Base-by-base conservation (phyloP, 495 filamentous ascomycete genomes). In the Penicillium manginii region DNA sequence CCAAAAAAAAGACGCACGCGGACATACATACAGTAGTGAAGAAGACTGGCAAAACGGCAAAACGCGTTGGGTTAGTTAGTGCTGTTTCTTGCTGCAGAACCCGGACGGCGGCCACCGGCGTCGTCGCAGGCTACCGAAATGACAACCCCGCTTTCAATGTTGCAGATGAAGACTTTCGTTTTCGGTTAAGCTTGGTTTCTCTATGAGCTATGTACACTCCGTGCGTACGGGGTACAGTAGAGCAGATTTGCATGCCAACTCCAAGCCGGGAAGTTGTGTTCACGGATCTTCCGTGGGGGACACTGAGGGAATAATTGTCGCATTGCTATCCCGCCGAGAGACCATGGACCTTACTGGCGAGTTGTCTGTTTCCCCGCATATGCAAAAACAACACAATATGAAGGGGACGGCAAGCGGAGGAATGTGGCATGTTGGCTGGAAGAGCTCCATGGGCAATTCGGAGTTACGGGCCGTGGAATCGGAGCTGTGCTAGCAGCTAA, bases 61-160 rank as follows among this genome's bases (percentile, higher is more conserved):
- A 47, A 47, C 45, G 45, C 26, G 19, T 26, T 8, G 12, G 4
- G 19, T n/a, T 47, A 17, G 40, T 43, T 43, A 9, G n/a, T 43
- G 8, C 40, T 23, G n/a, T n/a, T n/a, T n/a, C 29, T 18, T 33
- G 55, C 49, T n/a, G 15, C 15, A 37, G 47, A 31, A 31, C 26
- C 32, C 17, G 23, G 17, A 50, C 56, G 49, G 59, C 48, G 54
- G 59, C 51, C 59, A 57, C 59, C 54, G 54, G 47, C 23, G 22
- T 60, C 23, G 22, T 60, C 51, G 33, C 46, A 18, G 23, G 58
- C 47, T 29, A 46, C 52, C 52, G 52, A 54, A 46, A 29, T 9
- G 11, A 31, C 18, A 48, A 22, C 45, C 45, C 45, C 45, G 45
- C 45, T 47, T 47, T 47, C 22, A n/a, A 47, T 47, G 45, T 26